phyloP scores from a whole-genome alignment of 2,329 filamentous ascomycete genomes.

The Pseudogymnoascus sp. region DNA sequence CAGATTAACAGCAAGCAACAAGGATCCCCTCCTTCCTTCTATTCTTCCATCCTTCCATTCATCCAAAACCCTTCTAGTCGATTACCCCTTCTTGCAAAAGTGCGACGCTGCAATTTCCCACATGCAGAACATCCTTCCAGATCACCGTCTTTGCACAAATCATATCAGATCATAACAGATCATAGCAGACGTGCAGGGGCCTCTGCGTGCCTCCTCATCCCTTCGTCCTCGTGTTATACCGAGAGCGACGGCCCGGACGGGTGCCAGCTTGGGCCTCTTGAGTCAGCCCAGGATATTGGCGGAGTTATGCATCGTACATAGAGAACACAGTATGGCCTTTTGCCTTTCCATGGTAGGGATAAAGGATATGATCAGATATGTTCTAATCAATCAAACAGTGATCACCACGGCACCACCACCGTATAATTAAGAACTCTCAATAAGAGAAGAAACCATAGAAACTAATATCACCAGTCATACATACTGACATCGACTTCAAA shows the following conservation, averaged over 20 bases:
- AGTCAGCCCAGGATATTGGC: background rate
- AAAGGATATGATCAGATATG: background rate
- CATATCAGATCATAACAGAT: slow-evolving; percentile 1
- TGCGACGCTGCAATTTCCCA: slow-evolving; percentile 2
- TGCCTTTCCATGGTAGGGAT: background rate
- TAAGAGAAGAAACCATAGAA: background rate
- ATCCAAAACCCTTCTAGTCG: background rate
- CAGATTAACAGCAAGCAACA: slow-evolving; percentile 3
- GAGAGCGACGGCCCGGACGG: slow-evolving; percentile 3
- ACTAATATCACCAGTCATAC: background rate
- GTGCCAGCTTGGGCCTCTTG: background rate
- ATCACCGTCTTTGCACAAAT: background rate
- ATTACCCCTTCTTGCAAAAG: slow-evolving; percentile 3
- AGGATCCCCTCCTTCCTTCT: background rate
- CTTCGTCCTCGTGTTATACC: background rate
- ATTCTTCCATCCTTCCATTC: slow-evolving; percentile 2
- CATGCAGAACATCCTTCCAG: background rate
- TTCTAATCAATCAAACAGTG: background rate
- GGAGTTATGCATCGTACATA: background rate
- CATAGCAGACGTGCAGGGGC: background rate
- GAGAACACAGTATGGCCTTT: slow-evolving; percentile 2
- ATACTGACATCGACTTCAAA: background rate
- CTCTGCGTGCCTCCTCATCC: background rate
- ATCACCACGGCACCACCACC: background rate
- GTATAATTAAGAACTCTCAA: background rate